Evolutionary conservation across 345 rosid species (phyloP), one percentile per base, ranked within the genome.

Genomic region (Brassica juncea): DNA sequence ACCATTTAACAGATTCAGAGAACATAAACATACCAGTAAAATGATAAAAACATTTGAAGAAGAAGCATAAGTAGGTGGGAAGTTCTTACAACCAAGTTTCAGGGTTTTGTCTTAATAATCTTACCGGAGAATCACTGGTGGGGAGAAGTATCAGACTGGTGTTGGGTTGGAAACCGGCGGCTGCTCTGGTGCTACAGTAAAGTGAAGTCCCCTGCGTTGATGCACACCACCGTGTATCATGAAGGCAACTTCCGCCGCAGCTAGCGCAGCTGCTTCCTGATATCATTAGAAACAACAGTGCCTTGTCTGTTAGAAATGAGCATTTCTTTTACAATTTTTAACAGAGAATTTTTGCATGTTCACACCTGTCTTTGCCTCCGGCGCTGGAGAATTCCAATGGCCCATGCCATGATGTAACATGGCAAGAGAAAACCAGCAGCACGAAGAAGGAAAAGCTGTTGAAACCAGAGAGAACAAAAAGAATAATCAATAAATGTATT

Each of bases 361-460:
- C 82, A 62, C 19, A 95, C 99, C 91, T 90, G 97, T 88, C 98
- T 88, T 79, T 91, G 97, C 80, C 98, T 88, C 25, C 99, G 88
- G 3, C 91, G 97, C 86, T 95, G 99, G 78, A 95, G 80, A 77
- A 93, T 87, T 79, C 97, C 89, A 37, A 95, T 89, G 74, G 97
- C 98, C 99, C 99, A 95, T 61, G 98, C 99, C 99, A 93, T 95
- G 74, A 95, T 90, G 80, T 93, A 95, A 82, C 99, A 95, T 2
- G 99, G 98, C 59, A 95, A 89, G 81, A 95, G 97, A 85, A 95
- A 95, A 57, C 97, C 91, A 6, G 91, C 98, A 5, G 94, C 97
- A 3, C 99, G 91, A 32, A 95, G 91, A 84, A 95, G 78, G 91
- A 93, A 93, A 82, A 95, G 94, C 99, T 95, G 84, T 61, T 19